These are phyloP conservation scores for Polytolypa hystricis DNA, from an alignment of 2,329 filamentous ascomycete species.

Conservation along the genomic window DNA sequence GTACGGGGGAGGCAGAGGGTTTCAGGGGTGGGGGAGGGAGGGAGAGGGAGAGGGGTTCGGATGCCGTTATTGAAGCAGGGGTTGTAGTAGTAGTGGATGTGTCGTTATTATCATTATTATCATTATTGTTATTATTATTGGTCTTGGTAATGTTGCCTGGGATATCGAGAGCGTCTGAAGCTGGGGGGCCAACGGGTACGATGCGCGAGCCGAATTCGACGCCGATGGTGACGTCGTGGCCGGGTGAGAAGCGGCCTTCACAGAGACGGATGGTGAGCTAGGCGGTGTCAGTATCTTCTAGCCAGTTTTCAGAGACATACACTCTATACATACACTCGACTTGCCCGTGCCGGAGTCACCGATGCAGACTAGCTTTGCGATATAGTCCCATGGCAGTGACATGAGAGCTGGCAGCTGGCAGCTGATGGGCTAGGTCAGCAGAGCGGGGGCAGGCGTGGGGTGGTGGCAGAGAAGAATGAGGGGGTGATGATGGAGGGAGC, in stretches of 20 bases:
- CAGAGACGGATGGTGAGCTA: slow-evolving; percentile 89
- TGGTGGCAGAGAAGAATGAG: not conserved
- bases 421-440: too few relatives aligned
- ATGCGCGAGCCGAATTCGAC: slow-evolving; percentile 93
- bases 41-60: slow-evolving; percentile 12
- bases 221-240: slow-evolving; percentile 95
- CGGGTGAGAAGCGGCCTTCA: slow-evolving; percentile 85
- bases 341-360: slow-evolving; percentile 96
- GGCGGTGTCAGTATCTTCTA: slow-evolving; percentile 11
- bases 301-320: too few relatives aligned
- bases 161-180: slow-evolving; percentile 48
- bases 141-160: not conserved
- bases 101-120: slow-evolving; percentile 9
- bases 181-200: slow-evolving; percentile 77
- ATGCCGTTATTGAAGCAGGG: slow-evolving; percentile 1
- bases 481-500: too few relatives aligned
- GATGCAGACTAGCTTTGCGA: slow-evolving; percentile 95
- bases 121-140: slow-evolving; percentile 4
- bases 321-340: slow-evolving; percentile 59
- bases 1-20: slow-evolving; percentile 27
- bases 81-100: slow-evolving; percentile 7
- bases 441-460: slow-evolving; percentile 9
- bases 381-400: slow-evolving; percentile 81
- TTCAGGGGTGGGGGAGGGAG: slow-evolving; percentile 28
- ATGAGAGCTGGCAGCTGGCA: slow-evolving; percentile 27